Evolutionary conservation across 2,329 filamentous ascomycete species (phyloP), one percentile per base, ranked within the genome.

Genomic region (Chaetomiaceae sp.): DNA sequence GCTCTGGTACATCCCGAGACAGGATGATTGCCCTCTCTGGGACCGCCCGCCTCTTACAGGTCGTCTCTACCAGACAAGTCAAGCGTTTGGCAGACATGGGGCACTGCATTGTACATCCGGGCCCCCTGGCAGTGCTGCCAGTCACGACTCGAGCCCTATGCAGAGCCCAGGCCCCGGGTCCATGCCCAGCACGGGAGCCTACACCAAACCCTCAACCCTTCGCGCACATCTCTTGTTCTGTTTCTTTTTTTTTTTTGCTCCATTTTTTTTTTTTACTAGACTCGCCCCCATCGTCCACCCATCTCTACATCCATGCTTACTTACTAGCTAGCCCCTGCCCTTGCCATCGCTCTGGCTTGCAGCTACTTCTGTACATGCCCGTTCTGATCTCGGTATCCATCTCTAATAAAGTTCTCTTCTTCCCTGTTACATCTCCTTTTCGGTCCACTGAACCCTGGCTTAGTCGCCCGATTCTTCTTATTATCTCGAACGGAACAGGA

Each of bases 61-160:
- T 41, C 40, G 38, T 51, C 38, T 50, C 41, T 56, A 53, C 57
- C 36, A 32, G 36, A 47, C 44, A 54, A 40, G 29, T 42, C 45
- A 48, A 43, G 54, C 58, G 60, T 62, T 59, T 62, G 60, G 58
- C 48, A 49, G 48, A 33, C 50, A 48, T 45, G 32, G 58, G 58
- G 53, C 16, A 29, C 43, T 36, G 54, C 50, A 43, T 29, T 32
- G 33, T 49, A 32, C 23, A 36, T 30, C 45, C 32, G 11, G 29
- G 36, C 29, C 42, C 56, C 59, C 59, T 61, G 55, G 56, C 42
- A 55, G 51, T 45, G 53, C 54, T 54, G 41, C 53, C 48, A 43
- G 48, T 51, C 46, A 48, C 53, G 50, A 48, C 51, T 50, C 44
- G 52, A 55, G 53, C 48, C 56, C 50, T 53, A 51, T 51, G 52